Percentiles rank a stretch among this genome's conserved stretches.
Evolutionary conservation across 352 stramenopile genomes (phyloP).

Genomic region (Phytophthora hybrid): DNA sequence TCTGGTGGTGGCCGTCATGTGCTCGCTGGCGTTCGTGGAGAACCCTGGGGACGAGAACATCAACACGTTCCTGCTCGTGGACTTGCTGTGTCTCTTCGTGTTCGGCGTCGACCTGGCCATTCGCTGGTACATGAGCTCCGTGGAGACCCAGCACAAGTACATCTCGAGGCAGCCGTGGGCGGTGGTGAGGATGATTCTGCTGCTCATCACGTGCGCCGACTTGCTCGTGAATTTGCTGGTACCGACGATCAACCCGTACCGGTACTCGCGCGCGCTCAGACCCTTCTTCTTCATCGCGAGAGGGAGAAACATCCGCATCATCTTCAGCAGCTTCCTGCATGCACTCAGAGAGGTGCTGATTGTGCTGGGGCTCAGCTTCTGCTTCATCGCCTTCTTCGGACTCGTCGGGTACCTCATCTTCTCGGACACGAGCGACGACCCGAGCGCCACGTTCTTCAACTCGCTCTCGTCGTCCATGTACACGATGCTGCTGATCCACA

Average conservation of each 20-base stretch:
- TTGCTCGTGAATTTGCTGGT: conserved; percentile 57
- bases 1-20: conserved; percentile 70
- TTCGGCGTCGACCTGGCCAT: conserved; percentile 75
- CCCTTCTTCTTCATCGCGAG: conserved; percentile 86
- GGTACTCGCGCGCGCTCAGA: conserved; percentile 70
- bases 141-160: conserved; percentile 81
- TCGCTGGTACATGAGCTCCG: conserved; percentile 87
- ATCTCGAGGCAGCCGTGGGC: conserved; percentile 80
- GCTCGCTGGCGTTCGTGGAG: conserved; percentile 73
- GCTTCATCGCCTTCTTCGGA: conserved; percentile 83
- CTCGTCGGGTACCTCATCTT: conserved; percentile 82
- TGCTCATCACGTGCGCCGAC: conserved; percentile 65
- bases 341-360: conserved; percentile 78
- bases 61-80: conserved; percentile 67
- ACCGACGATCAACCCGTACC: conserved; percentile 63
- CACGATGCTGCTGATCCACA: conserved; percentile 85
- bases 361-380: conserved; percentile 74
- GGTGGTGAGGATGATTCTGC: conserved; percentile 65
- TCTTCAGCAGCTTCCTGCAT: conserved; percentile 85
- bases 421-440: conserved; percentile 67
- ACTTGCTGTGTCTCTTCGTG: conserved; percentile 69
- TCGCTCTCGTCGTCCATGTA: conserved; percentile 80
- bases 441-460: conserved; percentile 67
- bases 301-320: conserved; percentile 84
- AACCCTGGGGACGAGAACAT: conserved; percentile 53